Evolutionary conservation across 108 stramenopile genomes (phyloP), one percentile per base, ranked within the genome.

Genomic region (Skeletonema menzelii): DNA sequence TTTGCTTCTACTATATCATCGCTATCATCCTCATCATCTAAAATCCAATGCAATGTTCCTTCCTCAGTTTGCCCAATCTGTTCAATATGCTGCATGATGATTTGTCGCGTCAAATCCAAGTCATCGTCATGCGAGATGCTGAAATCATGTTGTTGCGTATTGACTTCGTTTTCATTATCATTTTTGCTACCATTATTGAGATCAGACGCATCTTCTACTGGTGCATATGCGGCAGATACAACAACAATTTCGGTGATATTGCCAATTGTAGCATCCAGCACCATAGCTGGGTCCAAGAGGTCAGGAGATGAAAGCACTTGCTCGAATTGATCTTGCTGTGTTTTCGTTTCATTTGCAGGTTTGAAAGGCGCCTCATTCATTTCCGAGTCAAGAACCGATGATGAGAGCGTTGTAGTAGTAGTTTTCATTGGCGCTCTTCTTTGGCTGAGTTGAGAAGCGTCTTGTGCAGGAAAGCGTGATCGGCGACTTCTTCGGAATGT

Each of bases 51-150:
- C 22, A 53, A 53, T 8, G 8, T 6, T 10, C 49, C 49, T 24
- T 22, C 22, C 19, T 53, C 49, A 53, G 10, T 22, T 22, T 53
- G 13, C 2, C 40, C 34, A 12, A 65, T 65, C 64, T 42, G 19
- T 28, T 65, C 64, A 46, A 65, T 65, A 46, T 65, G 64, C n/a
- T 46, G 5, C 40, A 65, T 26, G 14, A 65, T 65, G 26, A 42
- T 44, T 28, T 46, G 37, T 27, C 64, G 64, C 10, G 64, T 65
- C 27, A 65, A 42, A 26, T 65, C 64, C 64, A 65, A 46, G 44
- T 65, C 64, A 10, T 65, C 64, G 17, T 49, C 64, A n/a, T 32
- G 28, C 7, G 31, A 59, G 14, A 31, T 32, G 59, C 8, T 10
- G 30, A 59, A 30, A 59, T 59, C 31, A 32, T 59, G 26, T 28